These are phyloP conservation scores for Talaromyces sp. DNA, from an alignment of 2,329 filamentous ascomycete species.

Conservation along the genomic window DNA sequence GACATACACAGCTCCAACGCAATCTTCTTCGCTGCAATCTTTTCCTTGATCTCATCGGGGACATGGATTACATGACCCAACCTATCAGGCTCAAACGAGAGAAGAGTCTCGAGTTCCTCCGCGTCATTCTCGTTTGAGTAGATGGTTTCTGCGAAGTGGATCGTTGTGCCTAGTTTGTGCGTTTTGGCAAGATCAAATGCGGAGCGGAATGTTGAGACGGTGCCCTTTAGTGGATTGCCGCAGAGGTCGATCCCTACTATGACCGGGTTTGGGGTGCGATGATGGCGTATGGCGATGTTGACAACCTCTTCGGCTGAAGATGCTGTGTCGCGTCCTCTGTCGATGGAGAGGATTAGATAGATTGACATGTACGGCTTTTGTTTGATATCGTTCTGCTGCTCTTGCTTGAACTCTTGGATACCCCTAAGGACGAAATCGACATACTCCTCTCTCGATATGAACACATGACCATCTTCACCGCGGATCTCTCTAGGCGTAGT, in stretches of 20 bases:
- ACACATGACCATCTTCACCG: slow-evolving; percentile 27
- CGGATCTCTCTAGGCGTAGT: slow-evolving; percentile 70
- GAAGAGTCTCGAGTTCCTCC: slow-evolving; percentile 60
- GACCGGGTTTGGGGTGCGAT: slow-evolving; percentile 32
- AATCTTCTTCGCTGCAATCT: slow-evolving; percentile 54
- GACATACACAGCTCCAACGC: slow-evolving; percentile 75
- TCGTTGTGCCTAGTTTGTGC: slow-evolving; percentile 63
- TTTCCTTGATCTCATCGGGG: slow-evolving; percentile 55
- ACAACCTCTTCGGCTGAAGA: slow-evolving; percentile 62
- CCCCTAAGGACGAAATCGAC: slow-evolving; percentile 62
- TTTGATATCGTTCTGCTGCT: background rate
- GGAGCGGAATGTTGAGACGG: slow-evolving; percentile 58
- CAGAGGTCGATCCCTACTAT: slow-evolving; percentile 76
- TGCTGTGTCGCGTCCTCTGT: slow-evolving; percentile 58
- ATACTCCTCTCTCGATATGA: slow-evolving; percentile 62
- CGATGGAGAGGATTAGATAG: slow-evolving; percentile 69
- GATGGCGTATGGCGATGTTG: slow-evolving; percentile 59
- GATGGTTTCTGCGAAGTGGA: slow-evolving; percentile 72
- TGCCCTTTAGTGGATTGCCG: slow-evolving; percentile 65
- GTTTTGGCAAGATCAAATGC: slow-evolving; percentile 50
- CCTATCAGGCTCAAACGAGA: slow-evolving; percentile 64
- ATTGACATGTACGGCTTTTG: slow-evolving; percentile 51
- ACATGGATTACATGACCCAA: slow-evolving; percentile 79
- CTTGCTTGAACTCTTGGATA: slow-evolving; percentile 53
- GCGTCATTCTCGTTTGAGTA: slow-evolving; percentile 51